Conservation (phyloP, 2,329 filamentous ascomycete genomes). For the Neopestalotiopsis sp. region DNA sequence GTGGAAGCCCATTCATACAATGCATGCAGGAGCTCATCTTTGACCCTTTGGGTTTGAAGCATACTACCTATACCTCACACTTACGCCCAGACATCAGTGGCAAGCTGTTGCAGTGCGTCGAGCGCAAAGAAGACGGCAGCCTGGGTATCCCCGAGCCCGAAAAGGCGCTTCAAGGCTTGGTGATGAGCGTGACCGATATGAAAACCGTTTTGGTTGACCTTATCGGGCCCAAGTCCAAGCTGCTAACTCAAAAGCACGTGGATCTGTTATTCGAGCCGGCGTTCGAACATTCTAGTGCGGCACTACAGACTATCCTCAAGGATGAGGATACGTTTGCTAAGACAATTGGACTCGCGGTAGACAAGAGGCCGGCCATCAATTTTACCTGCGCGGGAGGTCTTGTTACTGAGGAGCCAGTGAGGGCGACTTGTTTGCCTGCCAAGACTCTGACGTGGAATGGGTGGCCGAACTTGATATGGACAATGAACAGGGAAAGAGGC, state of each 20-base stretch:
- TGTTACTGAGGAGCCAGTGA: slow-evolving; percentile 46
- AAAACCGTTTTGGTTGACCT: slow-evolving; percentile 2
- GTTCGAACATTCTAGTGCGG: slow-evolving; percentile 35
- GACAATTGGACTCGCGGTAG: slow-evolving; percentile 32
- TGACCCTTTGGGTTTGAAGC: slow-evolving; percentile 23
- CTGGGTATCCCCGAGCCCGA: slow-evolving; percentile 18
- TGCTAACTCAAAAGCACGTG: slow-evolving; percentile 47
- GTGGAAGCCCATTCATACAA: slow-evolving; percentile 23
- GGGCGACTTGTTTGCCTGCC: slow-evolving; percentile 37
- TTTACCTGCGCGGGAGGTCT: slow-evolving; percentile 41
- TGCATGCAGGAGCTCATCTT: slow-evolving; percentile 29
- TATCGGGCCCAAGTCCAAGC: slow-evolving; percentile 49
- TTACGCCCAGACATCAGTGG: slow-evolving; percentile 24
- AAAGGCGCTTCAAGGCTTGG: slow-evolving; percentile 21
- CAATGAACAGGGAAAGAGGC: slow-evolving; percentile 13
- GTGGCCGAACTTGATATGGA: slow-evolving; percentile 53
- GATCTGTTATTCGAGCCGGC: slow-evolving; percentile 53
- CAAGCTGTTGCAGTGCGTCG: slow-evolving; percentile 25
- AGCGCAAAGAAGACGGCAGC: slow-evolving; percentile 17
- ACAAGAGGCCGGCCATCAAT: slow-evolving; percentile 33
- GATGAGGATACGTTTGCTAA: slow-evolving; percentile 12
- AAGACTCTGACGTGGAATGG: slow-evolving; percentile 50
- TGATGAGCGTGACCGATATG: slow-evolving; percentile 29
- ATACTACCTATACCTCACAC: slow-evolving; percentile 26
- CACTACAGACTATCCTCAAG: slow-evolving; percentile 18